Base-by-base conservation (phyloP, 2,329 filamentous ascomycete species). In the Penicillium nordicum region DNA sequence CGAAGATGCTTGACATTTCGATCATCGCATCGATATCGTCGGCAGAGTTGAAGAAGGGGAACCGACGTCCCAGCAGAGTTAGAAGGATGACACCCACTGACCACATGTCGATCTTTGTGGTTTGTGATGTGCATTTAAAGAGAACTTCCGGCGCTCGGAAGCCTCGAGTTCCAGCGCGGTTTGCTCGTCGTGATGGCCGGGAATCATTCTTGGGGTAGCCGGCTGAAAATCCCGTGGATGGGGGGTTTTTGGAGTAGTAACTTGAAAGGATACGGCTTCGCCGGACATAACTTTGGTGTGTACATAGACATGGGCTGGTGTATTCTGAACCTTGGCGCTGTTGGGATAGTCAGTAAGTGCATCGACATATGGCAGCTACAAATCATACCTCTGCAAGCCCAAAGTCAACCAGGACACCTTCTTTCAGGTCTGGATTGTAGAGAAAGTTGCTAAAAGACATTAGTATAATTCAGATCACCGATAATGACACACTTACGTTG, bases 41-140 rank as follows among this genome's bases (percentile, higher is more conserved):
- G n/a, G 92, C 88, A 44, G 90, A 96, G 76, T 99, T 97, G 81
- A 99, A 99, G 76, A 99, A 99, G 1, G 94, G 94, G 67, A 99
- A 99, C 4, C 94, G 87, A 55, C 89, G 88, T 40, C 90, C 93
- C 14, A 99, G 80, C 61, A 99, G 88, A 0, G 94, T 99, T n/a
- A 99, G 80, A 2, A 99, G 82, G 53, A 99, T 96, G n/a, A 99
- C 92, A 41, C 94, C 94, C 0, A 88, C 92, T 25, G 91, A 96
- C 94, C 94, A 99, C 63, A 99, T 88, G 72, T 99, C 94, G 64
- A 99, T 94, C 65, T 93, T 88, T 42, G 89, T 93, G 4, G 88
- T 95, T 73, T 99, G 94, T 61, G 92, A 88, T 0, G 92, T 97
- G 76, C 94, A 99, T 74, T 99, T 99, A 76, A 97, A 90, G 1